phyloP scores from a whole-genome alignment of 2,329 filamentous ascomycete genomes.

The Trichothecium roseum region DNA sequence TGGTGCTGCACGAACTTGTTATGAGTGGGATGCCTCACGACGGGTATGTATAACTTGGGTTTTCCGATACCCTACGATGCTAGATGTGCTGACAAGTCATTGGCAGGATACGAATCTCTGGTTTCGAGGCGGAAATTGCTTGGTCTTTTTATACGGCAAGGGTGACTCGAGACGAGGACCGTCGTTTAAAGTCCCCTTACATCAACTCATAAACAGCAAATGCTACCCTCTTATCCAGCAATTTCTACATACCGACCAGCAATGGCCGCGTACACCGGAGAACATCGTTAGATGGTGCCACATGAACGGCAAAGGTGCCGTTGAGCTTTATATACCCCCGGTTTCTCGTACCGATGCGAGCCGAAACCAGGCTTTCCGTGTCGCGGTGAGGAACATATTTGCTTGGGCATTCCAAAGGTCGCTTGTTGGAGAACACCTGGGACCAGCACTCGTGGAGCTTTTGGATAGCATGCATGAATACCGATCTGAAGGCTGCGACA shows the following conservation, averaged over 20 bases:
- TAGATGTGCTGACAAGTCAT: background rate
- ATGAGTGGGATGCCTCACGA: slow-evolving; percentile 35
- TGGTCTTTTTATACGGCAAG: slow-evolving; percentile 56
- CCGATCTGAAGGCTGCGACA: slow-evolving; percentile 39
- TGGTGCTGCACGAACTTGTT: slow-evolving; percentile 31
- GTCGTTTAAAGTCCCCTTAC: slow-evolving; percentile 56
- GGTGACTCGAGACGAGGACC: slow-evolving; percentile 56
- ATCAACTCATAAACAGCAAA: slow-evolving; percentile 42
- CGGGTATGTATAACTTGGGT: slow-evolving; percentile 29
- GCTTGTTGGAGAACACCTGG: slow-evolving; percentile 57
- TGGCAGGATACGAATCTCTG: slow-evolving; percentile 62
- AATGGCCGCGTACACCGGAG: slow-evolving; percentile 11
- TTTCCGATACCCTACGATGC: background rate
- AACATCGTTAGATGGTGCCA: slow-evolving; percentile 22
- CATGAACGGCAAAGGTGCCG: slow-evolving; percentile 17
- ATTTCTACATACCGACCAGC: slow-evolving; percentile 27
- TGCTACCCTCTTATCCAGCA: slow-evolving; percentile 51
- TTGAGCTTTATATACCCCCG: slow-evolving; percentile 62
- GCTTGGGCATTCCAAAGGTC: slow-evolving; percentile 58
- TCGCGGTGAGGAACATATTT: slow-evolving; percentile 65
- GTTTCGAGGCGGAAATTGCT: slow-evolving; percentile 56
- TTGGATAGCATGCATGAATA: slow-evolving; percentile 55
- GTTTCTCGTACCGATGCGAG: slow-evolving; percentile 41
- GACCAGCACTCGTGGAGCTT: slow-evolving; percentile 52
- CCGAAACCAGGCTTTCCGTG: slow-evolving; percentile 50